Conservation (phyloP, 2,329 filamentous ascomycete genomes). For the Alternaria sp. region DNA sequence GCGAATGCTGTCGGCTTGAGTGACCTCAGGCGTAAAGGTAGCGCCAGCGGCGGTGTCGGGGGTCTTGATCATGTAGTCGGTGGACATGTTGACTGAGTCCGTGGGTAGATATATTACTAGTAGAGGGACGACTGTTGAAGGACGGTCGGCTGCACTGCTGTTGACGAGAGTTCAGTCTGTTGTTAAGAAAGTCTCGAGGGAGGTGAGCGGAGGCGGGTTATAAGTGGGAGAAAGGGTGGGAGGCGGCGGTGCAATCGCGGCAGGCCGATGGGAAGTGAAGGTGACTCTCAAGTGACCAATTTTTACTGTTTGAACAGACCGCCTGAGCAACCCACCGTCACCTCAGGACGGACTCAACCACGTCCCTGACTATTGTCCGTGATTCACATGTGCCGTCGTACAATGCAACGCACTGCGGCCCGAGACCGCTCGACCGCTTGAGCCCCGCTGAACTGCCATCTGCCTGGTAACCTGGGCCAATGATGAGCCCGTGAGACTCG, state of each 20-base stretch:
- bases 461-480: conserved; percentile 10
- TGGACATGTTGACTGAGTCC: conserved; percentile 10
- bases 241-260: conserved; percentile 3
- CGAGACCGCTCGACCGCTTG: conserved; percentile 14
- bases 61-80: not conserved
- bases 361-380: conserved; percentile 11
- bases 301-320: conserved; percentile 23
- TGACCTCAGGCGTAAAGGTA: not conserved
- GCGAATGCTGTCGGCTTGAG: conserved; percentile 18
- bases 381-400: conserved; percentile 15
- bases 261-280: conserved; percentile 23
- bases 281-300: conserved; percentile 19
- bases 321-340: conserved; percentile 18
- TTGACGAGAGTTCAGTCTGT: conserved; percentile 1
- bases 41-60: not conserved
- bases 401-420: conserved; percentile 11
- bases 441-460: not conserved
- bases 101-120: not conserved
- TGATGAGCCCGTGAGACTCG: conserved; percentile 7
- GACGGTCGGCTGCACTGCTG: not conserved
- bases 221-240: conserved; percentile 13
- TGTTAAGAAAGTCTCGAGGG: conserved; percentile 29
- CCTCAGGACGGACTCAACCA: conserved; percentile 7
- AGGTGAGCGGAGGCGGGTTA: conserved; percentile 29
- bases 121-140: not conserved